Conservation (phyloP, 176 grass and related monocot genomes). For the Typha latifolia region DNA sequence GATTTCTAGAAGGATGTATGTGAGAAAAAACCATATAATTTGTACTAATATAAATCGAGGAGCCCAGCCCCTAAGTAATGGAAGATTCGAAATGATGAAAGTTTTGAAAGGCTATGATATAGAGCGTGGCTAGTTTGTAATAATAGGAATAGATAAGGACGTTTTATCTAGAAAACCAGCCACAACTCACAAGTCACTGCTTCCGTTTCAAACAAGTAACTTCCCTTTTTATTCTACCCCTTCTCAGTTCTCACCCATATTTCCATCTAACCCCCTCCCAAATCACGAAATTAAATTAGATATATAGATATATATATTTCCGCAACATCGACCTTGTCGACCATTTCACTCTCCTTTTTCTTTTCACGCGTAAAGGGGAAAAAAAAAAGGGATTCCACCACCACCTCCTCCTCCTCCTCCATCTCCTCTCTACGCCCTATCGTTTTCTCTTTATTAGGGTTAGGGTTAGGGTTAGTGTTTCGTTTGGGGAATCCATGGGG, state of each 20-base stretch:
- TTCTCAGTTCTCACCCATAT: background rate
- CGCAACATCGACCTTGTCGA: background rate
- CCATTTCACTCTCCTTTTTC: background rate
- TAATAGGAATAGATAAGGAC: too few relatives aligned
- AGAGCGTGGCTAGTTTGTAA: too few relatives aligned
- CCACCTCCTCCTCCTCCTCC: background rate
- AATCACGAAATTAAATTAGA: background rate
- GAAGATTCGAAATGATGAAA: too few relatives aligned
- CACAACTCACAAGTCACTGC: too few relatives aligned
- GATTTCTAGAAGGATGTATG: too few relatives aligned
- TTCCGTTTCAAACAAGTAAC: background rate
- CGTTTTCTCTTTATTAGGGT: background rate
- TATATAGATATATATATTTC: background rate
- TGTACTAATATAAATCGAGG: too few relatives aligned
- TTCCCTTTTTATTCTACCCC: background rate
- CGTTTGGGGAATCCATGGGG: constrained; percentile 38
- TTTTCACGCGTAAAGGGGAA: background rate
- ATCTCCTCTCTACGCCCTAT: background rate
- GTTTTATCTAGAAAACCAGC: too few relatives aligned
- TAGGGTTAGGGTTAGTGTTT: constrained; percentile 6
- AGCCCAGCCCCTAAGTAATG: too few relatives aligned
- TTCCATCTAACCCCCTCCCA: background rate
- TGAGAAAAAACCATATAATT: too few relatives aligned
- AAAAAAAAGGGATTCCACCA: background rate
- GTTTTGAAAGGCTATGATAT: too few relatives aligned